These are phyloP conservation scores for Didymella pinodella DNA, from an alignment of 2,329 filamentous ascomycete genomes.

Conservation along the genomic window DNA sequence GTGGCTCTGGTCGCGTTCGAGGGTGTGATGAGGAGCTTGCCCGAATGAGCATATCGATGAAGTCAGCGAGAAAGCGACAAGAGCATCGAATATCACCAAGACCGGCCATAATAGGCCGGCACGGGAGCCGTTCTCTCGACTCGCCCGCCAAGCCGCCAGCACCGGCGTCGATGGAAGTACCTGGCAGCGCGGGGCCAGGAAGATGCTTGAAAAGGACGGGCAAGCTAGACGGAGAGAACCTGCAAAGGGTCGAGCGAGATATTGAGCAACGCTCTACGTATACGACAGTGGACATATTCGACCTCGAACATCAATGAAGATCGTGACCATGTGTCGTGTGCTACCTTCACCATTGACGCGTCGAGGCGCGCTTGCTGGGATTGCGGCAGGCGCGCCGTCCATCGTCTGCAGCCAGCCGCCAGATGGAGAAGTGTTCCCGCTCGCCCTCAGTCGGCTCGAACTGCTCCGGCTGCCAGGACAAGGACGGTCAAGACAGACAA, in stretches of 20 bases:
- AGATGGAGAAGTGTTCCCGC: conserved; percentile 15
- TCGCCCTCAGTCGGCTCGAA: conserved; percentile 15
- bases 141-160: conserved; percentile 11
- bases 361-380: conserved; percentile 13
- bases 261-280: neutral
- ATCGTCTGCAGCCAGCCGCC: conserved; percentile 11
- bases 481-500: conserved; percentile 1
- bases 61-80: neutral
- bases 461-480: conserved; percentile 6
- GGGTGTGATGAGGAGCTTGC: conserved; percentile 75
- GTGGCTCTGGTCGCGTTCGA: conserved; percentile 94
- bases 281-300: neutral
- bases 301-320: neutral
- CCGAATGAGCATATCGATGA: conserved; percentile 31
- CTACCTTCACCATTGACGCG: conserved; percentile 7
- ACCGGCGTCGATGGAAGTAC: conserved; percentile 2
- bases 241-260: neutral
- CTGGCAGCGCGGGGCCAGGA: conserved; percentile 8
- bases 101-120: neutral
- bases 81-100: neutral
- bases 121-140: neutral
- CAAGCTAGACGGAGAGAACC: neutral
- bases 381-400: conserved; percentile 5
- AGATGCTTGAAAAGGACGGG: conserved; percentile 2
- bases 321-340: neutral